phyloP scores from a whole-genome alignment of 2,329 filamentous ascomycete genomes.

The Ascochyta koolunga region DNA sequence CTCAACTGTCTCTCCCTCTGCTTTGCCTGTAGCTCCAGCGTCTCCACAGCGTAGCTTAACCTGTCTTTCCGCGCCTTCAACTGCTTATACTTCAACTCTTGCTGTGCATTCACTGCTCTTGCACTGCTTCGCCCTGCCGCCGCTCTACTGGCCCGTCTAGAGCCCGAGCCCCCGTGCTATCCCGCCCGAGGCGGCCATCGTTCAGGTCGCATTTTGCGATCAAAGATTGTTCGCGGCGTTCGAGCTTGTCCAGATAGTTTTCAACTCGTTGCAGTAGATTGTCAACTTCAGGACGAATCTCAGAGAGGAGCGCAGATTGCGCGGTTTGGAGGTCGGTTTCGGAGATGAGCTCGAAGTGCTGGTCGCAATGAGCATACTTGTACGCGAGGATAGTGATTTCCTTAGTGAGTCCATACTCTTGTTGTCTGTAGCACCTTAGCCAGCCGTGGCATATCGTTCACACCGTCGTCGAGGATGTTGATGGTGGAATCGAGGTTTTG shows the following conservation, averaged over 20 bases:
- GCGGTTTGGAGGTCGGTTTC: slow-evolving; percentile 81
- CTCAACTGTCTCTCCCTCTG: slow-evolving; percentile 75
- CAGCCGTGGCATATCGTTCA: slow-evolving; percentile 68
- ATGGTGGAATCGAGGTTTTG: slow-evolving; percentile 68
- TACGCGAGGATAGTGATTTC: no score
- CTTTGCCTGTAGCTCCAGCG: slow-evolving; percentile 82
- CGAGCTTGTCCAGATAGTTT: slow-evolving; percentile 80
- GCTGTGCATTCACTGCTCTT: slow-evolving; percentile 52
- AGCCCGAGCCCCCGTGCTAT: slow-evolving; percentile 31
- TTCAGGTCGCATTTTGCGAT: slow-evolving; percentile 84
- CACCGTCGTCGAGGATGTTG: slow-evolving; percentile 65
- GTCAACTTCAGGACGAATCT: slow-evolving; percentile 86
- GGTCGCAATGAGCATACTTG: slow-evolving; percentile 1
- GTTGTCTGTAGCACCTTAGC: slow-evolving; percentile 68
- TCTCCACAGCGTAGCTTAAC: slow-evolving; percentile 83
- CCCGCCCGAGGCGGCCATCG: slow-evolving; percentile 68
- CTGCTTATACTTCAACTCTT: slow-evolving; percentile 67
- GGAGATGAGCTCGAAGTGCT: slow-evolving; percentile 94
- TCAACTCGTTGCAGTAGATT: slow-evolving; percentile 82
- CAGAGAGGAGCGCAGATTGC: slow-evolving; percentile 82
- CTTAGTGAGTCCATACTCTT: slow-evolving; percentile 52
- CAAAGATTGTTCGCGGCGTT: slow-evolving; percentile 80
- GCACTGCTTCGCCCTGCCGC: slow-evolving; percentile 34
- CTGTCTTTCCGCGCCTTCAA: slow-evolving; percentile 82
- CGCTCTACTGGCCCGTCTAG: slow-evolving; percentile 31